Percentiles rank a stretch among this genome's conserved stretches.
Evolutionary conservation across 2,329 filamentous ascomycete species (phyloP).

Genomic region (Purpureocillium lavendulum): DNA sequence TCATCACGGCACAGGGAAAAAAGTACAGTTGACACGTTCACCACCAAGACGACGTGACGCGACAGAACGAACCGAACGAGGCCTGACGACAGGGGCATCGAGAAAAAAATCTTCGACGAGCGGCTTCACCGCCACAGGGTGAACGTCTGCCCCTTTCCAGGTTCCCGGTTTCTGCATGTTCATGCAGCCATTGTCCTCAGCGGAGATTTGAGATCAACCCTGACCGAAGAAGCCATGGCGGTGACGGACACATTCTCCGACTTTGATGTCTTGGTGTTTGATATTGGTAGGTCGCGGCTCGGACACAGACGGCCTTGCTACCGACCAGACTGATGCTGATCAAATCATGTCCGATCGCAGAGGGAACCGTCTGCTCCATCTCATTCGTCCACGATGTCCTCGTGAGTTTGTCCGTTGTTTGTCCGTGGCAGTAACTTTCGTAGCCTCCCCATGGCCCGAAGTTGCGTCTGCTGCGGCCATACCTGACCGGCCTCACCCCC

Average conservation of each 20-base stretch:
- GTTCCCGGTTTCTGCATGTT: too few relatives aligned
- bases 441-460: conserved; percentile 2
- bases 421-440: conserved; percentile 6
- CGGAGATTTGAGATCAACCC: too few relatives aligned
- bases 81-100: too few relatives aligned
- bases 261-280: conserved; percentile 24
- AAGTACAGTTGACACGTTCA: too few relatives aligned
- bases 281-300: conserved; percentile 23
- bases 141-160: too few relatives aligned
- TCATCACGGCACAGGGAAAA: neutral
- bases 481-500: conserved; percentile 5
- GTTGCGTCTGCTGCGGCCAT: conserved; percentile 6
- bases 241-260: conserved; percentile 16
- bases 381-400: conserved; percentile 77
- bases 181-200: too few relatives aligned
- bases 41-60: neutral
- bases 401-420: conserved; percentile 43
- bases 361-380: conserved; percentile 76
- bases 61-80: neutral
- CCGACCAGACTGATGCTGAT: neutral
- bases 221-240: conserved; percentile 1
- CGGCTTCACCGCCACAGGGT: neutral
- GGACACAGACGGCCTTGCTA: conserved; percentile 1
- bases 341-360: conserved; percentile 30
- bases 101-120: neutral